Base-by-base conservation (phyloP, 345 rosid genomes). In the Crucihimalaya himalaica region DNA sequence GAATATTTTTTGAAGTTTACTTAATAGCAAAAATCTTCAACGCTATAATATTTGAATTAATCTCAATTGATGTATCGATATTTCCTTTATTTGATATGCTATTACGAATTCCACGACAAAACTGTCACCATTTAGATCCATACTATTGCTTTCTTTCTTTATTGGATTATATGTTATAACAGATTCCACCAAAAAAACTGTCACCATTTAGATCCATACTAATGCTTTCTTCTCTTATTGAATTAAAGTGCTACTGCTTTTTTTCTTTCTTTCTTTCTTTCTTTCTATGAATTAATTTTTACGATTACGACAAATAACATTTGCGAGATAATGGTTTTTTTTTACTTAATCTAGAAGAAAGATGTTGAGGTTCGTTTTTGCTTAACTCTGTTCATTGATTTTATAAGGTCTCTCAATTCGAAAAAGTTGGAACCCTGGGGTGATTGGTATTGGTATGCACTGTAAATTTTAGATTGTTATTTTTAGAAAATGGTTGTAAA, bases 221-320 rank as follows among this genome's bases (percentile, higher is more conserved):
- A 50, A 55, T 65, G 72, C 66, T 56, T 65, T 73, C 66, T 46
- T 74, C 67, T 74, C 45, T 74, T 66, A 68, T 40, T 52, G 79
- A 39, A 61, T 60, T n/a, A 51, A 40, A 67, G 68, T 42, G 61
- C 10, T 58, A 34, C 42, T 46, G 52, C 66, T 73, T n/a, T 50
- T 31, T 9, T 1, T 1, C 18, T 58, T 58, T 2, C 20, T 19
- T 9, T 1, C 2, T 48, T 59, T 21, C 13, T n/a, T n/a, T 18
- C 18, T 34, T 59, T 60, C 20, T 20, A 20, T 34, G 43, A 50
- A 20, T 34, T 29, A 4, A 4, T n/a, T 34, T 13, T 48, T 40
- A 52, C 68, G 50, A 32, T 42, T 18, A 68, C 74, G 63, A 75
- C 79, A 52, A 75, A 51, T 47, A 66, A 10, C 40, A 11, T 66